Evolutionary conservation across 805 yeast species (phyloP).

Genomic region (Candida sithepensis): DNA sequence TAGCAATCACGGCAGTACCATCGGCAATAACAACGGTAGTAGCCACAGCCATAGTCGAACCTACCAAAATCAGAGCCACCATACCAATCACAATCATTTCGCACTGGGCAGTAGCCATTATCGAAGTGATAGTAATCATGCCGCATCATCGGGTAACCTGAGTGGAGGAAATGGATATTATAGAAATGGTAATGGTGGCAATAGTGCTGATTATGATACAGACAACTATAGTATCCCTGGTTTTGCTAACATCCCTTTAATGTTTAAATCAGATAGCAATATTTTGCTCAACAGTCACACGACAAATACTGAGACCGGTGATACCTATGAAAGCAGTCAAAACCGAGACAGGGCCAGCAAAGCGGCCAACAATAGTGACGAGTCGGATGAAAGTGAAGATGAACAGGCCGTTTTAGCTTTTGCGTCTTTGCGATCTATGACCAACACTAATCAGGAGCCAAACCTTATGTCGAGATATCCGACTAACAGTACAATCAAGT

Average conservation of each 20-base stretch:
- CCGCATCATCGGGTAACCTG: background rate
- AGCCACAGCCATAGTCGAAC: background rate
- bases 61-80: background rate
- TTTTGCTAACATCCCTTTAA: background rate
- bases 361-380: conserved; percentile 4
- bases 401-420: conserved; percentile 29
- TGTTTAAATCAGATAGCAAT: background rate
- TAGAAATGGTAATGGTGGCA: background rate
- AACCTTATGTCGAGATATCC: conserved; percentile 26
- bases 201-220: background rate
- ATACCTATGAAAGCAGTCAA: background rate
- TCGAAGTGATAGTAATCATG: background rate
- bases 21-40: background rate
- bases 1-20: conserved; percentile 7
- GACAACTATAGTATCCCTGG: background rate
- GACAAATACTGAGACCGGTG: background rate
- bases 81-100: background rate
- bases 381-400: conserved; percentile 25
- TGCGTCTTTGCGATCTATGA: conserved; percentile 31
- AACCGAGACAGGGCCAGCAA: background rate
- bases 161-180: background rate
- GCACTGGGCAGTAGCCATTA: background rate
- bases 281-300: background rate
- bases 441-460: conserved; percentile 31
- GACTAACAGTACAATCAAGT: conserved; percentile 11